phyloP scores from a whole-genome alignment of 495 filamentous ascomycete species.

The Xylaria curta region DNA sequence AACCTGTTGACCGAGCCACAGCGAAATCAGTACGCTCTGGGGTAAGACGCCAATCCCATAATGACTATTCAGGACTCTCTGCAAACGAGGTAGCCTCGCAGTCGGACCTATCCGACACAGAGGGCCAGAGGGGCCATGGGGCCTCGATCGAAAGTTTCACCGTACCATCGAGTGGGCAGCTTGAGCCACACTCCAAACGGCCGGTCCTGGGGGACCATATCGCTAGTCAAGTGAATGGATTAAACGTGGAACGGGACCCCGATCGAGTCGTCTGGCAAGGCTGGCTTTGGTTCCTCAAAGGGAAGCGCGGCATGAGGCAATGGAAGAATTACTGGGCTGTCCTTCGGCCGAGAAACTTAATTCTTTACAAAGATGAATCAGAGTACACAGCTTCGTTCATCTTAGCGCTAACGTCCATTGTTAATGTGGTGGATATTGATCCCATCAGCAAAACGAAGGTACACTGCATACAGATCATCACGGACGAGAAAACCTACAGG shows the following conservation, averaged over 20 bases:
- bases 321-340: conserved; percentile 97
- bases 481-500: conserved; percentile 89
- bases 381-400: conserved; percentile 90
- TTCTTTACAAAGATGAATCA: conserved; percentile 90
- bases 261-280: conserved; percentile 90
- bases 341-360: conserved; percentile 82
- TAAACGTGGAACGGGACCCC: conserved; percentile 58
- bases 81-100: conserved; percentile 86
- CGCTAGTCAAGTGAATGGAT: conserved; percentile 61
- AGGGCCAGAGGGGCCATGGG: conserved; percentile 48
- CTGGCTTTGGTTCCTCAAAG: conserved; percentile 83
- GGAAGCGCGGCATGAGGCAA: conserved; percentile 84
- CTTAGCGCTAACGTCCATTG: conserved; percentile 76
- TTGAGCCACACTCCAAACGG: conserved; percentile 31
- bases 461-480: conserved; percentile 91
- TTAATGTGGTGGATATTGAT: conserved; percentile 93
- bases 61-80: conserved; percentile 73
- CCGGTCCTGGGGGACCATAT: conserved; percentile 54
- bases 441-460: conserved; percentile 82
- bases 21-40: conserved; percentile 45
- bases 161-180: conserved; percentile 43
- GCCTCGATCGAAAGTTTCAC: conserved; percentile 53
- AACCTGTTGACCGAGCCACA: conserved; percentile 52
- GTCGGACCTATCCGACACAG: conserved; percentile 87
- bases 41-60: conserved; percentile 56